Evolutionary conservation across 2,329 filamentous ascomycete species (phyloP), one percentile per base, ranked within the genome.

Genomic region (Colletotrichum salicis): DNA sequence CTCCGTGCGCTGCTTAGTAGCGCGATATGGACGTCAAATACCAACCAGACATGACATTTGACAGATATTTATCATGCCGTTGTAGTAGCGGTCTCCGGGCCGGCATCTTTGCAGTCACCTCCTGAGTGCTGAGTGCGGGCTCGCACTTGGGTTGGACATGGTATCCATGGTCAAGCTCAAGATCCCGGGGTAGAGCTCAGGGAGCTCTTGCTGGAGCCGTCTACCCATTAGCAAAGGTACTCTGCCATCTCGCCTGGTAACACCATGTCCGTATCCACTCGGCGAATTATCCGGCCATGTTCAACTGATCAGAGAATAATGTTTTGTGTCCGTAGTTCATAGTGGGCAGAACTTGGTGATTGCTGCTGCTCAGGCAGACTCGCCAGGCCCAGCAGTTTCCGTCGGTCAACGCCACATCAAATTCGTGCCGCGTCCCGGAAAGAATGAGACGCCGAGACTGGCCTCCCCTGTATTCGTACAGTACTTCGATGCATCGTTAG

Each of bases 131-230:
- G 58, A 48, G 41, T 48, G 56, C n/a, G 69, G 64, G 19, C 61
- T 59, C 51, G 15, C 64, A 71, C 48, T 54, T 59, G 54, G 41
- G 48, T 59, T 69, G 33, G 59, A 48, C 69, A 64, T 71, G 69
- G 69, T 37, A 69, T 64, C 65, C 70, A 27, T 29, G 70, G 29
- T 24, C 29, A 33, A 45, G 33, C 54, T 58, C 56, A 31, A 69
- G 60, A 70, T 72, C 60, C 66, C 65, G 70, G 70, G 70, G 70
- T 64, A 72, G 64, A 57, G 59, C 45, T 61, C 45, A 59, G 35
- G 64, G 54, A 64, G 54, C 27, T 56, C 41, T 51, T 51, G 63
- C 33, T 66, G 45, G 56, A 67, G 27, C 24, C 37, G 57, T 41
- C 27, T 67, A 69, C 70, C 55, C 70, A 52, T 56, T 12, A 19